Base-by-base conservation (phyloP, 2,329 filamentous ascomycete genomes). In the Aspergillus sp. region DNA sequence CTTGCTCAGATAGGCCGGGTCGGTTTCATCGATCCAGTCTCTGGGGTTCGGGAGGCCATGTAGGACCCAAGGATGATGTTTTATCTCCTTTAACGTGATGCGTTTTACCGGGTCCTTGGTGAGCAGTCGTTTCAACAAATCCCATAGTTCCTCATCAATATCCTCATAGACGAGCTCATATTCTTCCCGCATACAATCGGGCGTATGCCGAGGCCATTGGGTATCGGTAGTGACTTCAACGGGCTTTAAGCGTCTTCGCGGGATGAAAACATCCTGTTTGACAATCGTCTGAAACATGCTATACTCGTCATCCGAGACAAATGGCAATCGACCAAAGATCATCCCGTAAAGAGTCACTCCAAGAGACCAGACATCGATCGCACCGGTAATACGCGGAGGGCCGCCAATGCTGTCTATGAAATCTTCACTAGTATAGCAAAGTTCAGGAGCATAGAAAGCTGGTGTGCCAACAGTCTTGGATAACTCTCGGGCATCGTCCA, bases 381-480 rank as follows among this genome's bases (percentile, higher is more conserved):
- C 91, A 66, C 91, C 91, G 4, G 92, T 96, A 41, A 99, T 87
- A 77, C 83, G 93, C 64, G 83, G 91, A 1, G 73, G 64, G 7
- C 67, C 69, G 68, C 84, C 89, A 69, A 83, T 86, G 66, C 76
- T 73, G 67, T 75, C 68, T 47, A 76, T 72, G 55, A 79, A 81
- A 61, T 86, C 87, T 23, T 87, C 76, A 61, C 95, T 92, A 2
- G 91, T 96, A 72, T 93, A 95, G 77, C 95, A 99, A 39, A 99
- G 82, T 73, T 99, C 95, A 4, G 95, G 95, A 1, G 95, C 95
- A 70, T 97, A 99, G 76, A 99, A 99, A 1, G 93, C 95, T 6
- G 95, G 95, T 0, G 95, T 99, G 52, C 95, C 95, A 6, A 98
- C 95, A 2, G 95, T 98, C 80, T 98, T 98, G 59, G 95, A 93